Evolutionary conservation across 257 asterid species (phyloP).

Genomic region (Euphrasia confusa): DNA sequence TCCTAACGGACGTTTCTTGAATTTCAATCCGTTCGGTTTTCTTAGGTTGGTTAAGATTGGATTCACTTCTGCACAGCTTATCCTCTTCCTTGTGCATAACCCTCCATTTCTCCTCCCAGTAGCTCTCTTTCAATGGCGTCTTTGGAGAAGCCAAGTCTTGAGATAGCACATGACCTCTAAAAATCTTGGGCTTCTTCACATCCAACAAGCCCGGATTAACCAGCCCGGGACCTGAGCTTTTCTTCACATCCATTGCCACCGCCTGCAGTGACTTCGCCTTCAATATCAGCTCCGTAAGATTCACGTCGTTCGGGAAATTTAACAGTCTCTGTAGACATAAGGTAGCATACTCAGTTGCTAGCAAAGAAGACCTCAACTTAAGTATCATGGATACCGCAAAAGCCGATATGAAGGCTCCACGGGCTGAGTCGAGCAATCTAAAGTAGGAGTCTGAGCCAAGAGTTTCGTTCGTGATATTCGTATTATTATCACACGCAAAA

Average conservation of each 20-base stretch:
- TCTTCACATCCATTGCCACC: slow-evolving; percentile 56
- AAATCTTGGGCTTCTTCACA: slow-evolving; percentile 36
- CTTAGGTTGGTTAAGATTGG: slow-evolving; percentile 53
- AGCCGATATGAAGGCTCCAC: slow-evolving; percentile 87
- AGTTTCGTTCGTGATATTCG: slow-evolving; percentile 27
- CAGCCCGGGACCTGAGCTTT: slow-evolving; percentile 41
- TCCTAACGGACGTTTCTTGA: slow-evolving; percentile 52
- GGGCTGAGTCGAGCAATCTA: slow-evolving; percentile 55
- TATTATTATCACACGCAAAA: slow-evolving; percentile 49
- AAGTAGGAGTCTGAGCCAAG: slow-evolving; percentile 34
- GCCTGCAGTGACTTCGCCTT: slow-evolving; percentile 75
- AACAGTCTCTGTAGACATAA: slow-evolving; percentile 73
- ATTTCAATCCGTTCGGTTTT: slow-evolving; percentile 31
- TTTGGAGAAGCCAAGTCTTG: slow-evolving; percentile 55
- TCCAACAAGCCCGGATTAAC: slow-evolving; percentile 37
- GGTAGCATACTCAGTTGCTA: slow-evolving; percentile 85
- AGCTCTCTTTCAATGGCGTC: slow-evolving; percentile 60
- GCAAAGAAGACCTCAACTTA: slow-evolving; percentile 66
- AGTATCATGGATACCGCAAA: slow-evolving; percentile 95
- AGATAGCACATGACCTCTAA: slow-evolving; percentile 57
- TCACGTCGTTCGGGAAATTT: slow-evolving; percentile 63
- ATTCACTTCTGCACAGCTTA: slow-evolving; percentile 53
- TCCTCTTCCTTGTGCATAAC: slow-evolving; percentile 72
- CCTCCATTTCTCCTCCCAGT: slow-evolving; percentile 97
- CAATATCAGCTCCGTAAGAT: slow-evolving; percentile 47